Base-by-base conservation (phyloP, 495 filamentous ascomycete species). In the Aspergillus saccharolyticus region DNA sequence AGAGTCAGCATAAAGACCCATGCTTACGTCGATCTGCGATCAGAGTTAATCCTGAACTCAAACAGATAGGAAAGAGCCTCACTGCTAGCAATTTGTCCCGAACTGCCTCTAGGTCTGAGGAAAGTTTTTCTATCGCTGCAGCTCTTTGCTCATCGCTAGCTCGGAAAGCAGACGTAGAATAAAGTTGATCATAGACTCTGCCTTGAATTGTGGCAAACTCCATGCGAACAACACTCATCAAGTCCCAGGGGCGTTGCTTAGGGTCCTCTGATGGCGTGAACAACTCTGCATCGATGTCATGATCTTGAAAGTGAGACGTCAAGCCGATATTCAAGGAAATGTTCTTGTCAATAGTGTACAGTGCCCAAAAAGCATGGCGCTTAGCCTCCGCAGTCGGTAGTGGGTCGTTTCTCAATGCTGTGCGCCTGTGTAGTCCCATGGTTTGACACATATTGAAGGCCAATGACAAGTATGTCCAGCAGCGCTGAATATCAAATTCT, bases 371-470 rank as follows among this genome's bases (percentile, higher is more conserved):
- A 14, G 52, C 63, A 44, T 63, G 66, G 14, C 66, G 58, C 17
- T 68, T 68, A 9, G 63, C 49, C 47, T 68, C 58, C 0, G 66
- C 63, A 0, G 60, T 16, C 0, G 56, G 3, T 3, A 50, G 46
- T 0, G 54, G 14, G 48, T 68, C 66, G 16, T 50, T 14, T 28
- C 48, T 39, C 1, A 62, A 49, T n/a, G 66, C 60, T 22, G 48
- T 50, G 18, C 50, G 52, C 9, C 66, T 50, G 25, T 68, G 66
- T 14, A 63, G 30, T 9, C 66, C 66, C 48, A 65, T 52, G 4
- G 54, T 63, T 30, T 68, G 66, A 22, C 66, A 68, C 61, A 68
- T 63, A 28, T 68, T 68, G 55, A 65, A 68, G 10, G 66, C 66
- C n/a, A 68, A 42, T 0, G 66, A 63, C 10, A 68, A 55, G 39